A percentile compares a stretch with the other conserved stretches of the same genome.
These are phyloP conservation scores for Fragilariopsis cylindrus DNA, from an alignment of 108 stramenopile species.

Conservation along the genomic window DNA sequence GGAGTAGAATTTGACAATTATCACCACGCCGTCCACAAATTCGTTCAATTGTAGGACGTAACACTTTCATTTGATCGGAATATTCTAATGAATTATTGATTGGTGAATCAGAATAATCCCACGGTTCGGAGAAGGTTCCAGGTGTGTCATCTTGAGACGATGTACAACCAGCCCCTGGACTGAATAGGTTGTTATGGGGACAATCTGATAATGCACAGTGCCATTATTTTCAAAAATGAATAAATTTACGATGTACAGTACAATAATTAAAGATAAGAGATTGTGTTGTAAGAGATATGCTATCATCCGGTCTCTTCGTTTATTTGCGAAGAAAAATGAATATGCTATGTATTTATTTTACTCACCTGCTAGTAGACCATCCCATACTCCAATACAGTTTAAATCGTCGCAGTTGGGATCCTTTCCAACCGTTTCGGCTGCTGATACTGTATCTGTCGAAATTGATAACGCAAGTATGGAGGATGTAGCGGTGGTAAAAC, in stretches of 20 bases:
- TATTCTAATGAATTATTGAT: constrained; percentile 45
- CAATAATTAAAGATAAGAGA: no score
- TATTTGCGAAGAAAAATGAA: neutral
- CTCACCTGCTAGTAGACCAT: constrained; percentile 68
- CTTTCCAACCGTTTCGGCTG: constrained; percentile 81
- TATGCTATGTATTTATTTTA: neutral
- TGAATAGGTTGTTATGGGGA: constrained; percentile 44
- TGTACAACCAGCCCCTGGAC: constrained; percentile 64
- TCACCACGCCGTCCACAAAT: constrained; percentile 52
- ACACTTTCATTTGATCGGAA: constrained; percentile 48
- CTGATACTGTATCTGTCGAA: neutral
- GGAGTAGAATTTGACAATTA: constrained; percentile 34
- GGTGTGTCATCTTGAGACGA: constrained; percentile 87
- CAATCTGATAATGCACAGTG: constrained; percentile 40
- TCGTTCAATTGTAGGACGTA: constrained; percentile 55
- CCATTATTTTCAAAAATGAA: neutral
- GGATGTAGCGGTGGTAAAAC: neutral
- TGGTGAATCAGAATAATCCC: constrained; percentile 68
- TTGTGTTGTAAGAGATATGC: neutral
- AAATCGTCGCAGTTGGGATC: constrained; percentile 69
- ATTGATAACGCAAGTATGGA: neutral
- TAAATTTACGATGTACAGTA: neutral
- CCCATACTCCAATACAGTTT: constrained; percentile 83
- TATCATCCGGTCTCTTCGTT: neutral
- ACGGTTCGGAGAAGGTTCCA: constrained; percentile 50